Base-by-base conservation (phyloP, 2,329 filamentous ascomycete genomes). In the Fusarium secorum region DNA sequence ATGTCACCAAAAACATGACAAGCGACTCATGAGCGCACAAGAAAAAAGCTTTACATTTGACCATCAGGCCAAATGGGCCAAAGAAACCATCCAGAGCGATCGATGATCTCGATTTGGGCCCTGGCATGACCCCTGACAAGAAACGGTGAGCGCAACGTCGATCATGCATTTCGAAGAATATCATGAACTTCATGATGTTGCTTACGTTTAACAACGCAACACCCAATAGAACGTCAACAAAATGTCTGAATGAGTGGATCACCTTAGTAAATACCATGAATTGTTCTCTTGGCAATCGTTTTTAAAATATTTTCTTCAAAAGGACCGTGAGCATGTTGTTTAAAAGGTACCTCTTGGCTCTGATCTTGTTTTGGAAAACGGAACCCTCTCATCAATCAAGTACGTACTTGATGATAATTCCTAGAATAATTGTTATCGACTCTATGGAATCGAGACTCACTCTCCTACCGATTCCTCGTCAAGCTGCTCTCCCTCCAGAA, bases 401-500 rank as follows among this genome's bases (percentile, higher is more conserved):
- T 32, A 41, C 55, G 7, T 54, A 53, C 57, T 72, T 60, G 45
- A 49, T 60, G 42, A 46, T 45, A 41, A 44, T 42, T n/a, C 13
- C 10, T 13, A 17, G 22, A 28, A 22, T 10, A 13, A 33, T 4
- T 4, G 1, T 49, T 11, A 7, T 7, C 33, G 39, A 24, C 57
- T 33, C 24, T 58, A 73, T 73, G 71, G 64, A 63, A 60, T 38
- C n/a, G 44, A 55, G 26, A 57, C n/a, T 54, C 1, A 7, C 14
- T 41, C 54, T 28, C 17, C 30, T 61, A 11, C 15, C 20, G 5
- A 59, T 72, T 7, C 64, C 64, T 28, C 64, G 41, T 36, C 60
- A 66, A 64, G 68, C 71, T 28, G 61, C 68, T 28, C 71, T 72
- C 30, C 71, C 71, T 32, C 71, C 71, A 66, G 71, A 74, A 73